Percentiles rank a stretch among this genome's conserved stretches.
phyloP scores from a whole-genome alignment of 2,329 filamentous ascomycete genomes.

The Sporothrix luriei region DNA sequence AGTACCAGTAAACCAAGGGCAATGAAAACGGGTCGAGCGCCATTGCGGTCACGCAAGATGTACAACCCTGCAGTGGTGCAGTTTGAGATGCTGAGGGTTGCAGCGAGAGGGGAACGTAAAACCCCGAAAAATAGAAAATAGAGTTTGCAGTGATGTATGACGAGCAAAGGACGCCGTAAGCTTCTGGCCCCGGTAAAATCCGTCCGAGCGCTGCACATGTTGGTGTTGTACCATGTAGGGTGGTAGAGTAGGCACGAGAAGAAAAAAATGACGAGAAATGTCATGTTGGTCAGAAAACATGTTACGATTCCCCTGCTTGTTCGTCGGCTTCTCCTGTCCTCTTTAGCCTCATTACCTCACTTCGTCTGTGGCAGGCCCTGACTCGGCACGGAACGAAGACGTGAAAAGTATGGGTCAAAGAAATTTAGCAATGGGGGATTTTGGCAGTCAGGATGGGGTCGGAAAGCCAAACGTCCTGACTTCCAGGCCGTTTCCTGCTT shows the following conservation, averaged over 20 bases:
- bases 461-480: neutral
- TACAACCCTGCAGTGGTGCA: slow-evolving; percentile 13
- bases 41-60: slow-evolving; percentile 16
- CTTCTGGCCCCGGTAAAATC: slow-evolving; percentile 6
- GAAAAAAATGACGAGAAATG: neutral
- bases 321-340: neutral
- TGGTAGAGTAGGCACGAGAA: neutral
- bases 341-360: neutral
- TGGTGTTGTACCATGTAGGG: neutral
- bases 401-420: too few species aligned
- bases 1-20: slow-evolving; percentile 22
- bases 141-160: neutral
- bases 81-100: slow-evolving; percentile 7
- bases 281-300: neutral
- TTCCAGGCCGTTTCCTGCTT: neutral
- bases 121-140: neutral
- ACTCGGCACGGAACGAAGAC: neutral
- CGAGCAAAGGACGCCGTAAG: neutral
- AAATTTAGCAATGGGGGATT: too few species aligned
- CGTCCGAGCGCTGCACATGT: slow-evolving; percentile 21
- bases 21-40: slow-evolving; percentile 24
- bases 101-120: neutral
- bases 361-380: neutral
- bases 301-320: neutral
- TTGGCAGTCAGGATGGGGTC: neutral